Evolutionary conservation across 176 grass and related monocot species (phyloP), one percentile per base, ranked within the genome.

Genomic region (Otatea glauca): DNA sequence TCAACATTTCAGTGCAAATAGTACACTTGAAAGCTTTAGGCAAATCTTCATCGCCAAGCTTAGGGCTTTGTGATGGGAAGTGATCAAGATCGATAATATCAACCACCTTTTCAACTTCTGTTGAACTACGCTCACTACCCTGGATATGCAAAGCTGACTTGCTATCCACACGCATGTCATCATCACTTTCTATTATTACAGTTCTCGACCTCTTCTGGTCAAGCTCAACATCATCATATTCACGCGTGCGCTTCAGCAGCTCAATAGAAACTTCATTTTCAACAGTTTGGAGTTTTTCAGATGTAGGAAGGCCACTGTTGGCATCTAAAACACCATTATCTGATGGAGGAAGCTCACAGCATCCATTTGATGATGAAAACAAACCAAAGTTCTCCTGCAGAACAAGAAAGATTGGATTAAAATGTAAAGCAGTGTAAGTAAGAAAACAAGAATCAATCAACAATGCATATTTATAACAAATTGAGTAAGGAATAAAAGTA

Each of bases 31-130:
- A 92, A 71, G 70, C 47, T 85, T 83, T 90, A 65, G 80, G 50
- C 20, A 62, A 70, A 59, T 68, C 79, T 25, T 71, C 85, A 27
- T 43, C 45, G 21, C 61, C 68, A n/a, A 39, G 41, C 8, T 70
- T 80, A 88, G 86, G 76, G 81, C 72, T 86, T 79, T 87, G 89
- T 85, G 89, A 90, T 75, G 77, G 61, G 83, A 88, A 43, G 25
- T 60, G 65, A 85, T 94, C 96, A 89, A 92, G 76, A 92, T 94
- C 91, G 87, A 99, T 91, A 62, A 92, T 80, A 51, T 94, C 81
- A 80, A 87, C 80, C 79, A 76, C 34, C 49, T 89, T 95, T 79
- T 88, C 89, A 72, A 85, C 81, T 81, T 73, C 48, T 75, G 71
- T 54, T 68, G 35, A 84, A 87, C 54, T 81, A 73, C 55, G 41